Evolutionary conservation across 805 yeast species (phyloP), one percentile per base, ranked within the genome.

Genomic region (Lipomyces chichibuensis): DNA sequence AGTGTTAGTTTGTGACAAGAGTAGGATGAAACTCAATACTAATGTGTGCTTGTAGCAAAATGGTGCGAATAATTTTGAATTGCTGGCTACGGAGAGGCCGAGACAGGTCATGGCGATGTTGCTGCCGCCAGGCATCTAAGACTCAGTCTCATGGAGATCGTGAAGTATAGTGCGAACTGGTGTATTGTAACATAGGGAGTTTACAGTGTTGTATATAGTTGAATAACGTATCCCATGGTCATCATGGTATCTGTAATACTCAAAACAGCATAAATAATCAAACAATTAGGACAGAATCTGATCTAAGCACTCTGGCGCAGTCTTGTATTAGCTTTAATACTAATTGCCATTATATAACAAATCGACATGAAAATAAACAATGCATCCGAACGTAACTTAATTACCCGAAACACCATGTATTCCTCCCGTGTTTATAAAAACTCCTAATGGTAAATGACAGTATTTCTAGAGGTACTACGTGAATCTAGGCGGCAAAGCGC

Each of bases 51-150:
- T 56, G 13, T 65, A 74, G 76, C 66, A 67, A 37, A 84, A 84
- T 71, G 90, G 91, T 0, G 93, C 90, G 13, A 83, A 85, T 69
- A 87, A 84, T 69, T 91, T 84, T 77, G 94, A 91, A 73, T 77
- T 91, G 55, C 78, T 91, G 66, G 92, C 94, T 0, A 89, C 94
- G 0, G 96, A 91, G 75, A 81, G 96, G 71, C 91, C 93, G 0
- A 80, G 82, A 32, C 87, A 86, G 39, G 86, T 91, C n/a, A 92
- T 87, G 1, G 95, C 90, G 0, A 78, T 91, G 39, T 79, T 91
- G 59, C 79, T 91, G 55, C 91, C 96, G 27, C 90, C 94, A 2
- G 84, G 87, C 69, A 76, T 86, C 69, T 85, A 77, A 57, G 32
- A 25, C 35, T 7, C 46, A 54, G 6, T 61, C 35, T n/a, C n/a